Percentiles rank a stretch among this genome's conserved stretches.
Evolutionary conservation across 805 yeast genomes (phyloP).

Genomic region (Ascoidea asiatica): DNA sequence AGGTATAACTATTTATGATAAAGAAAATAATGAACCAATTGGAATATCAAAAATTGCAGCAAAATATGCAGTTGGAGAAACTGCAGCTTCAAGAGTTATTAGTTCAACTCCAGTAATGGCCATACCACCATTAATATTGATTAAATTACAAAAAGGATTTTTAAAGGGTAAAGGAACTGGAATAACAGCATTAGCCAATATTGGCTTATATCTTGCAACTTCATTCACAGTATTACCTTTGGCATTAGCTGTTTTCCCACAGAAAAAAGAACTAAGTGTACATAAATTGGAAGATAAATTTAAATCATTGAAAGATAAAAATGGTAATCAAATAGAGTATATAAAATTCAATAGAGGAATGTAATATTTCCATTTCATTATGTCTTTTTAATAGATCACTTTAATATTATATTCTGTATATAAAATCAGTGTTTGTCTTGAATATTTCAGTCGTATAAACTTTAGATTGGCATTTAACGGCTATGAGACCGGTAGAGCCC

Average conservation of each 20-base stretch:
- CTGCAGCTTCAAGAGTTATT: conserved; percentile 88
- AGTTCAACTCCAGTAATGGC: conserved; percentile 98
- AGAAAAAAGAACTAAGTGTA: conserved; percentile 52
- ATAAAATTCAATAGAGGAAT: conserved; percentile 94
- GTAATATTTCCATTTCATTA: too few relatives aligned
- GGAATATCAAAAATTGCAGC: conserved; percentile 84
- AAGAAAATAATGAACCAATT: conserved; percentile 46
- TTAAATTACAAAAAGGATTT: conserved; percentile 58
- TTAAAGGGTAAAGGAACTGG: conserved; percentile 56
- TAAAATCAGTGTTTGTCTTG: too few relatives aligned
- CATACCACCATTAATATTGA: conserved; percentile 77
- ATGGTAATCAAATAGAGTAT: conserved; percentile 40
- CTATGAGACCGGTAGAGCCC: too few relatives aligned
- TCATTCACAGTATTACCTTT: conserved; percentile 84
- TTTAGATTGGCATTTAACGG: too few relatives aligned
- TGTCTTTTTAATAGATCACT: too few relatives aligned
- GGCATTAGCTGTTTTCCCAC: conserved; percentile 94
- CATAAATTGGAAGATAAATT: conserved; percentile 51
- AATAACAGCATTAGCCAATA: conserved; percentile 56
- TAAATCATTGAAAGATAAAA: conserved; percentile 40
- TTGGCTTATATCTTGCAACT: conserved; percentile 76
- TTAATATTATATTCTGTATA: too few relatives aligned
- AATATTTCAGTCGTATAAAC: too few relatives aligned
- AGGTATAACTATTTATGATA: conserved; percentile 63
- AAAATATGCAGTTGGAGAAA: conserved; percentile 85